Conservation (phyloP, 768 basidiomycete genomes). For the Lactifluus volemus region DNA sequence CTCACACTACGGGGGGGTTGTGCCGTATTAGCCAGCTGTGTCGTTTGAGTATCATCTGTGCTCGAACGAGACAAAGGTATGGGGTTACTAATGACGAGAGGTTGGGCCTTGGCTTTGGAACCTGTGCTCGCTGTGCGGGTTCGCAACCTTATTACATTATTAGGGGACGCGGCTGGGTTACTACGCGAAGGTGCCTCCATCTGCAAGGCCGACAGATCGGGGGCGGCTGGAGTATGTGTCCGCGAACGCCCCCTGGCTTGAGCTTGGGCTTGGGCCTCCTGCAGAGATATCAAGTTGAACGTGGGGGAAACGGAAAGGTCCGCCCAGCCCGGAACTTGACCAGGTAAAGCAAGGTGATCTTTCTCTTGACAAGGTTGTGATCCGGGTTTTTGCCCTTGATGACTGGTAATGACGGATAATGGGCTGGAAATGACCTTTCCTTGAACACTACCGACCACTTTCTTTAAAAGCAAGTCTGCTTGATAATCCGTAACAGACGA, state of each 20-base stretch:
- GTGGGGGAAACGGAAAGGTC: constrained; percentile 39
- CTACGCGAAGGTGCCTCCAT: constrained; percentile 24
- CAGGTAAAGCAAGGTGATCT: constrained; percentile 3
- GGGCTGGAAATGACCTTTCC: constrained; percentile 18
- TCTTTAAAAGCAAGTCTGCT: constrained; percentile 10
- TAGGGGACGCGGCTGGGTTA: constrained; percentile 1
- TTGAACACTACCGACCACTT: constrained; percentile 9
- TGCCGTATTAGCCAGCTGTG: constrained; percentile 1
- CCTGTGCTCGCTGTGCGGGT: constrained; percentile 53
- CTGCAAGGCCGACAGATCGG: constrained; percentile 28
- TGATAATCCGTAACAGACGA: constrained; percentile 15
- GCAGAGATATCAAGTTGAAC: constrained; percentile 64
- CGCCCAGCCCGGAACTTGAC: constrained; percentile 36
- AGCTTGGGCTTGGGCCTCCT: constrained; percentile 56
- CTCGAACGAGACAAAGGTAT: constrained; percentile 7
- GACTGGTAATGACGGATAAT: neutral
- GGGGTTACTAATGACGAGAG: constrained; percentile 14
- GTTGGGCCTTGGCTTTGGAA: constrained; percentile 35
- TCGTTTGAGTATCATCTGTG: neutral
- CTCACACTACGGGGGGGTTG: constrained; percentile 43
- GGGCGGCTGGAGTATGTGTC: constrained; percentile 33
- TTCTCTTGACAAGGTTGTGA: constrained; percentile 10
- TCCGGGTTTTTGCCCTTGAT: neutral
- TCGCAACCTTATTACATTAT: constrained; percentile 30
- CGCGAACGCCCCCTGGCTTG: constrained; percentile 48